These are phyloP conservation scores for Mycena pura DNA, from an alignment of 768 basidiomycete genomes.

Conservation along the genomic window DNA sequence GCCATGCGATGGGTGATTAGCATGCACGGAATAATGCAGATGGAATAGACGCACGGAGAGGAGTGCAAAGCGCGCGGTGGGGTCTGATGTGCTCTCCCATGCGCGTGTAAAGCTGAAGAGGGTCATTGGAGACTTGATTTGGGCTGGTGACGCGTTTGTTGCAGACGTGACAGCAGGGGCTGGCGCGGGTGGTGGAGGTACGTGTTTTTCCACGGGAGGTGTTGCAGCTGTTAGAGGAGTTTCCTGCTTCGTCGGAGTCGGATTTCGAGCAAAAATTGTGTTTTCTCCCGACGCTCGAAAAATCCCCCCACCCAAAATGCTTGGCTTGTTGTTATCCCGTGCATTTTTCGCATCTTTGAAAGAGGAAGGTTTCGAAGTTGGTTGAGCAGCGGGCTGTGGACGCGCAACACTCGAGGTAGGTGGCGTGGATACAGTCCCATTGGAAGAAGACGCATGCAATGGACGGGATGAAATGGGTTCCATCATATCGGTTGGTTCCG, in stretches of 20 bases:
- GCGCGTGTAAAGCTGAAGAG: slow-evolving; percentile 68
- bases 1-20: neutral
- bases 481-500: slow-evolving; percentile 36
- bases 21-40: neutral
- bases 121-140: slow-evolving; percentile 44
- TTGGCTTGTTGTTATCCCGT: slow-evolving; percentile 52
- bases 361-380: slow-evolving; percentile 37
- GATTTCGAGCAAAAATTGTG: slow-evolving; percentile 55
- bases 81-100: slow-evolving; percentile 56
- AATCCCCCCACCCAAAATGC: slow-evolving; percentile 64
- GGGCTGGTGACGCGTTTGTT: neutral
- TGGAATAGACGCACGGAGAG: slow-evolving; percentile 55
- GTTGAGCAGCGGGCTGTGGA: neutral
- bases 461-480: slow-evolving; percentile 48
- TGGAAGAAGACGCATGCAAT: slow-evolving; percentile 23
- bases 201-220: neutral
- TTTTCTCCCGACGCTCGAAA: slow-evolving; percentile 69
- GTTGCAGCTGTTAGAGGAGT: neutral
- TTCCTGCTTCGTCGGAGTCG: neutral
- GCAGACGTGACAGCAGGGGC: neutral
- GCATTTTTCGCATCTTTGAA: slow-evolving; percentile 67
- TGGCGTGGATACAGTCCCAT: neutral
- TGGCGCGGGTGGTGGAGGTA: neutral
- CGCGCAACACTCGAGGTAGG: slow-evolving; percentile 21
- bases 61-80: slow-evolving; percentile 61